A percentile compares a stretch with the other conserved stretches of the same genome.
Evolutionary conservation across 805 yeast genomes (phyloP).

Genomic region (Starmera pachycereana): DNA sequence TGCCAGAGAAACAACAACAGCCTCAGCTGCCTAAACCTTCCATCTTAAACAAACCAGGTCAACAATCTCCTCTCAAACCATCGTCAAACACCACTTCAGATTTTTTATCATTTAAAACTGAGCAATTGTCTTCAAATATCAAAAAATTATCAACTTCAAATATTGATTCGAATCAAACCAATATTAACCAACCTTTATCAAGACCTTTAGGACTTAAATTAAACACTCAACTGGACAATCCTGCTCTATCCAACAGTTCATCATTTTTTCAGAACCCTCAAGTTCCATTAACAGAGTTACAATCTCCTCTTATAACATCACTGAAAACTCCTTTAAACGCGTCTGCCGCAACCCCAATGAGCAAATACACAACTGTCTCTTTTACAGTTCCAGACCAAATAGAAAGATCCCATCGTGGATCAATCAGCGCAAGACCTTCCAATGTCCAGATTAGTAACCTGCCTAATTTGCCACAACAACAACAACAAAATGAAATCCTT

Average conservation of each 20-base stretch:
- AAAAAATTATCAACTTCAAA: neutral
- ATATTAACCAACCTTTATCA: neutral
- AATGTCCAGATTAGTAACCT: slow-evolving; percentile 21
- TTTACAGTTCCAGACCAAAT: slow-evolving; percentile 34
- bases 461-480: slow-evolving; percentile 7
- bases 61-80: neutral
- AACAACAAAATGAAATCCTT: slow-evolving; percentile 1
- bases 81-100: neutral
- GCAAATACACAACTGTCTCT: slow-evolving; percentile 25
- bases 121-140: neutral
- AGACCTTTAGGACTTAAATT: neutral
- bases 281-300: neutral
- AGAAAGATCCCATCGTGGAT: slow-evolving; percentile 42
- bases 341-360: slow-evolving; percentile 1
- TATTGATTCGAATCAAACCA: neutral
- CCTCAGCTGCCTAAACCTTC: neutral
- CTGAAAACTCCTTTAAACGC: neutral
- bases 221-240: neutral
- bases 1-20: neutral
- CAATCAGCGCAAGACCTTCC: slow-evolving; percentile 44
- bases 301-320: neutral
- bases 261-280: neutral
- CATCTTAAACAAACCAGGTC: neutral
- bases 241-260: too few relatives aligned
- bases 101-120: neutral